A percentile compares a stretch with the other conserved stretches of the same genome.
phyloP scores from a whole-genome alignment of 164 flowering plant genomes.

The Nymphaea thermarum region DNA sequence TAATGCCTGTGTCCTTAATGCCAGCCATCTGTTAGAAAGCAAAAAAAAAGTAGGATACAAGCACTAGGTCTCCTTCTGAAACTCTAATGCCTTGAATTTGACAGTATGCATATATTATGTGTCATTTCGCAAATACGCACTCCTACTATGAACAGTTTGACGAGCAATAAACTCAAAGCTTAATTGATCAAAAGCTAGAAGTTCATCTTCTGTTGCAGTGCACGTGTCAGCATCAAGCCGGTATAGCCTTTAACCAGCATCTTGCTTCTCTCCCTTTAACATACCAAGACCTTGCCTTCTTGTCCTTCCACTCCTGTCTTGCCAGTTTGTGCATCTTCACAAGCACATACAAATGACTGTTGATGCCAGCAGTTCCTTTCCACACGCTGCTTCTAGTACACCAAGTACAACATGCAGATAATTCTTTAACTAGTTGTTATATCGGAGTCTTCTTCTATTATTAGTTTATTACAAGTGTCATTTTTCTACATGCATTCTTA shows the following conservation, averaged over 20 bases:
- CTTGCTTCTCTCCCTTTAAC: slow-evolving; percentile 23
- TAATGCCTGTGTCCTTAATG: too few species aligned
- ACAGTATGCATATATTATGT: neutral
- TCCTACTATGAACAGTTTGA: slow-evolving; percentile 88
- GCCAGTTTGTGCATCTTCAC: slow-evolving; percentile 19
- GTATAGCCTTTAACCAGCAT: slow-evolving; percentile 72
- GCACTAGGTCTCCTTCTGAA: slow-evolving; percentile 59
- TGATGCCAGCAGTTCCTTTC: slow-evolving; percentile 49
- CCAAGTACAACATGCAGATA: slow-evolving; percentile 26
- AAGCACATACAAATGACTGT: slow-evolving; percentile 11
- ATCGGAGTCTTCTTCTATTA: too few species aligned
- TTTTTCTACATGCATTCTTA: too few species aligned
- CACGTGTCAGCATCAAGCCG: slow-evolving; percentile 62
- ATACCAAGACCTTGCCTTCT: slow-evolving; percentile 56
- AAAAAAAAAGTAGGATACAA: slow-evolving; percentile 97
- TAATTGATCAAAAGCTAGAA: slow-evolving; percentile 88
- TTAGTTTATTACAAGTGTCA: too few species aligned
- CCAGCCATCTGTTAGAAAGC: slow-evolving; percentile 33
- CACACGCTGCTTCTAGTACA: slow-evolving; percentile 34
- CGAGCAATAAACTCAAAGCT: slow-evolving; percentile 83
- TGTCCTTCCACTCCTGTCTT: slow-evolving; percentile 32
- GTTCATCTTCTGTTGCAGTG: slow-evolving; percentile 85
- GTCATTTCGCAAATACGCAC: slow-evolving; percentile 75
- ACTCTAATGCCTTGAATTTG: neutral
- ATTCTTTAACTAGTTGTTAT: neutral